Conservation (phyloP, 257 asterid genomes). For the Scutellaria barbata region DNA sequence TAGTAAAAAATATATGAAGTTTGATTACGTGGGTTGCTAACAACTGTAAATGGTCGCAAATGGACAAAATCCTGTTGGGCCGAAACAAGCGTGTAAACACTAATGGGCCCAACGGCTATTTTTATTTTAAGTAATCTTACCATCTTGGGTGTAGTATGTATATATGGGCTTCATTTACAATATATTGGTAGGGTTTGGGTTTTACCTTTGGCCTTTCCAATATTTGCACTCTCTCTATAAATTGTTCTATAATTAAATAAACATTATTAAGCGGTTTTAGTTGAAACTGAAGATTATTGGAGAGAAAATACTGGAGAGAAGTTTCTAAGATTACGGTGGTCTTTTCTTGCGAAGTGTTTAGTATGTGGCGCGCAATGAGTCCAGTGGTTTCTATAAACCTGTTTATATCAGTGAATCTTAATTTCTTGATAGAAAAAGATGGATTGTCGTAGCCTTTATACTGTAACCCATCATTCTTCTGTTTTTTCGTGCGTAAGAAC, state of each 20-base stretch:
- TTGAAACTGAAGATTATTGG: slow-evolving; percentile 5
- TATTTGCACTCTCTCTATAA: no score
- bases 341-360: slow-evolving; percentile 21
- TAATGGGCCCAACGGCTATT: no score
- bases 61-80: no score
- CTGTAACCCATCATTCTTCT: slow-evolving; percentile 40
- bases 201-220: no score
- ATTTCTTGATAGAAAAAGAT: slow-evolving; percentile 34
- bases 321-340: slow-evolving; percentile 2
- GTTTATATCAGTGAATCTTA: not conserved
- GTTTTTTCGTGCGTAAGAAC: slow-evolving; percentile 35
- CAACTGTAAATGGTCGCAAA: no score
- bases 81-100: no score
- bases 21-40: no score
- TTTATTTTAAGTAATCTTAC: no score
- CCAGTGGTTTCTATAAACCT: slow-evolving; percentile 23
- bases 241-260: not conserved
- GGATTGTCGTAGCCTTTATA: slow-evolving; percentile 54
- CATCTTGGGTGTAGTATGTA: no score
- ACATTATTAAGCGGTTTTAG: slow-evolving; percentile 15
- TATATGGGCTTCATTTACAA: no score
- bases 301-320: slow-evolving; percentile 9
- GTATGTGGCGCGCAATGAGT: slow-evolving; percentile 47
- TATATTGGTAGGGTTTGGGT: no score
- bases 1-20: no score